Percentiles rank a stretch among this genome's conserved stretches.
Conservation (phyloP, 148 eudicot species). For the Pharnaceum exiguum region DNA sequence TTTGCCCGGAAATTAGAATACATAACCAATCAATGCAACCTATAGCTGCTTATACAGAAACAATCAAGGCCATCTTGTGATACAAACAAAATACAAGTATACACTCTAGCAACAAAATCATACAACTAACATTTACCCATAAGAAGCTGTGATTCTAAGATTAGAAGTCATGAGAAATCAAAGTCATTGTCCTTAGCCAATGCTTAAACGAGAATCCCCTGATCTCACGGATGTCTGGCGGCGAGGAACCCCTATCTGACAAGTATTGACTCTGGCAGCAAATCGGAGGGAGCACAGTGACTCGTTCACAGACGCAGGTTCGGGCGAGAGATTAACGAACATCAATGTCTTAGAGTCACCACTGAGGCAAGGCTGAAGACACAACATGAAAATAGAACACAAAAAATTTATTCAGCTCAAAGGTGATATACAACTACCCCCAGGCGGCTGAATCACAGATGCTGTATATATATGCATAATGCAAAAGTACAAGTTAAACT, state of each 20-base stretch:
- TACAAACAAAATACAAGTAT: constrained; percentile 16
- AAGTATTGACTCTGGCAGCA: constrained; percentile 70
- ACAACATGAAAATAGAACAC: neutral
- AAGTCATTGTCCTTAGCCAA: constrained; percentile 28
- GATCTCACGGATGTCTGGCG: constrained; percentile 53
- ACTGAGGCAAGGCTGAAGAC: constrained; percentile 63
- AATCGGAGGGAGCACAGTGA: constrained; percentile 65
- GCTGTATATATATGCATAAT: too few species aligned
- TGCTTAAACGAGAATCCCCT: constrained; percentile 57
- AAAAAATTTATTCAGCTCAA: neutral
- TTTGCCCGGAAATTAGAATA: constrained; percentile 12
- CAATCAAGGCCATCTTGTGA: constrained; percentile 12
- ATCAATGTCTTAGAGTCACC: constrained; percentile 78
- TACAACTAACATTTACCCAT: constrained; percentile 18
- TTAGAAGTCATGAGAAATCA: constrained; percentile 1
- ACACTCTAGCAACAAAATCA: constrained; percentile 16
- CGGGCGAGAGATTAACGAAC: constrained; percentile 75
- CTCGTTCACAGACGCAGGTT: constrained; percentile 55
- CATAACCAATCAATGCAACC: constrained; percentile 1
- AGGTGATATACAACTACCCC: too few species aligned
- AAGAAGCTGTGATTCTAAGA: constrained; percentile 5
- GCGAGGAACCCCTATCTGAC: constrained; percentile 74
- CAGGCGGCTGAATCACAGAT: too few species aligned
- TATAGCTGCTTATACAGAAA: constrained; percentile 21
- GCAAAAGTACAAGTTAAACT: too few species aligned